Evolutionary conservation across 2,329 filamentous ascomycete species (phyloP), one percentile per base, ranked within the genome.

Genomic region (Hypoxylon sp.): DNA sequence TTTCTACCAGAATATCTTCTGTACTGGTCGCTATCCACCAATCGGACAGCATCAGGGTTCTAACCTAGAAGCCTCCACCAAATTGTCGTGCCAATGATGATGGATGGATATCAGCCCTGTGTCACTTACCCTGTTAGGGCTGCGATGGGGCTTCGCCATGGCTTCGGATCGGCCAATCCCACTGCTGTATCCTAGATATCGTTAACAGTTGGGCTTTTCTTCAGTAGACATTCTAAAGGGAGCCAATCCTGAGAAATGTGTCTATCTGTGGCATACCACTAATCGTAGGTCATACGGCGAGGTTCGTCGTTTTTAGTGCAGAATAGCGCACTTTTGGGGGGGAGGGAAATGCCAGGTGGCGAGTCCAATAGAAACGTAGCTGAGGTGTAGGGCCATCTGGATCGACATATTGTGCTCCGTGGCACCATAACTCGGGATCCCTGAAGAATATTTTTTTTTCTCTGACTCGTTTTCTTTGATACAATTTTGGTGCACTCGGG

Each of bases 31-130:
- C n/a, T n/a, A n/a, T n/a, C n/a, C n/a, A n/a, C n/a, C n/a, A n/a
- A n/a, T n/a, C n/a, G n/a, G n/a, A 32, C 15, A 13, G n/a, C 19
- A 12, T 25, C 19, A 40, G n/a, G 30, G 45, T 49, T 36, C 29
- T 21, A 51, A 27, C 27, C 26, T 27, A 51, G 29, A 44, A 46
- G 21, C 35, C 25, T 27, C 36, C 31, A 47, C 41, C 17, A 7
- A 15, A 9, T 41, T 47, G 41, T 46, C 42, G 51, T 50, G 49
- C 48, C 51, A 58, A 52, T 55, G 41, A 55, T 43, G 44, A 34
- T 21, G 32, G n/a, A 11, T 19, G 15, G 16, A 37, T 26, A 31
- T 52, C 49, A 53, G 53, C 53, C 53, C 44, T 56, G 44, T 52
- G 32, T 36, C 25, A 42, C 25, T 48, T 35, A 19, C 17, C 46